Conservation (phyloP, 2,329 filamentous ascomycete genomes). For the Trichoderma sp. region DNA sequence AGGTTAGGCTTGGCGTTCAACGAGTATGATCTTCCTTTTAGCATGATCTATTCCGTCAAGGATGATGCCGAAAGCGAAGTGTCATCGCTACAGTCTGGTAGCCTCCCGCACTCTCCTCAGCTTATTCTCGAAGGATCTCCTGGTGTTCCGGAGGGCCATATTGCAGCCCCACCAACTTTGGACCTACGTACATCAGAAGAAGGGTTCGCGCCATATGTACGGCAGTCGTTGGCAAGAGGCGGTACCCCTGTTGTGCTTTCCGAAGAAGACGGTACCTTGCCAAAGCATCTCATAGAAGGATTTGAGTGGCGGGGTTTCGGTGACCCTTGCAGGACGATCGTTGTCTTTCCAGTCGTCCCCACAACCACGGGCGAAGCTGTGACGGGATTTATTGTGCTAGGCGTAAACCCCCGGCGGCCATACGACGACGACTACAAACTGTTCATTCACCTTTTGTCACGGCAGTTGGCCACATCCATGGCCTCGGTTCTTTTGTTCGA, state of each 20-base stretch:
- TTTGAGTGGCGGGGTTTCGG: constrained; percentile 69
- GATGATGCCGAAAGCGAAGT: constrained; percentile 70
- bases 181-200: constrained; percentile 68
- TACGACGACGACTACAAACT: constrained; percentile 79
- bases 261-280: constrained; percentile 63
- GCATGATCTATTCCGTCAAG: constrained; percentile 70
- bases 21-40: constrained; percentile 72
- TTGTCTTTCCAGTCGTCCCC: constrained; percentile 76
- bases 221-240: constrained; percentile 66
- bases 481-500: constrained; percentile 81
- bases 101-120: constrained; percentile 57
- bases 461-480: constrained; percentile 75
- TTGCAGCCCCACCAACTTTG: constrained; percentile 57
- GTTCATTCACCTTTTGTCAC: constrained; percentile 70
- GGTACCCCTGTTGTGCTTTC: constrained; percentile 66
- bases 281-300: constrained; percentile 60
- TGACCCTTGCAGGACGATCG: constrained; percentile 66
- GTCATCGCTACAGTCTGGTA: constrained; percentile 69
- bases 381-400: constrained; percentile 75
- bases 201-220: constrained; percentile 73
- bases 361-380: constrained; percentile 68
- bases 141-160: constrained; percentile 64
- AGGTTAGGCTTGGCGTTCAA: constrained; percentile 69
- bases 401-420: constrained; percentile 72
- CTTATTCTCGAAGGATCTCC: constrained; percentile 70